Conservation (phyloP, 345 rosid species). For the Fremontodendron californicum region DNA sequence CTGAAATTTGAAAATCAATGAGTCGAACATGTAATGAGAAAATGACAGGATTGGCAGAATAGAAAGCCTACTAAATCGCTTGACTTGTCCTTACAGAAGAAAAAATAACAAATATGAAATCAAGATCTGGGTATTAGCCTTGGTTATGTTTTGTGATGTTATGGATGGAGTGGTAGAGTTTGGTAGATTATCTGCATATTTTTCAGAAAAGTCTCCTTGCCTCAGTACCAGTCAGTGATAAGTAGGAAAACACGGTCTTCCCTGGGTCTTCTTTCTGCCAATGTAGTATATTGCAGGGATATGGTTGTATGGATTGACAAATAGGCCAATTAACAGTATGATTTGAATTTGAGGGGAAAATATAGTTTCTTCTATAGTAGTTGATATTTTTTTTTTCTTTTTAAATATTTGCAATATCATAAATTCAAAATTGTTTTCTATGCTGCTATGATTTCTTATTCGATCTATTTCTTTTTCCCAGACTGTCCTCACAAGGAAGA, state of each 20-base stretch:
- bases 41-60: background rate
- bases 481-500: slow-evolving; percentile 78
- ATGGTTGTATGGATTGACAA: background rate
- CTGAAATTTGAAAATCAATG: background rate
- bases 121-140: background rate
- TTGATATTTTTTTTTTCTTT: background rate
- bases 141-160: background rate
- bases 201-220: background rate
- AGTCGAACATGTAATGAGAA: background rate
- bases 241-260: background rate
- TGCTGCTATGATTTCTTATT: background rate
- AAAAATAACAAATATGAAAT: background rate
- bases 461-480: slow-evolving; percentile 26
- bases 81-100: background rate
- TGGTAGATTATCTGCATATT: background rate
- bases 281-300: background rate
- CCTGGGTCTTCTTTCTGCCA: background rate
- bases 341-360: background rate
- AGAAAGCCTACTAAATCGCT: background rate
- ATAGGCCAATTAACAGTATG: background rate
- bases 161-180: background rate
- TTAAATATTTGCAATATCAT: background rate
- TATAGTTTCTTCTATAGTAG: background rate
- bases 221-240: background rate
- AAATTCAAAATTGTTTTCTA: background rate